These are phyloP conservation scores for Magnaporthiopsis incrustans DNA, from an alignment of 2,329 filamentous ascomycete genomes.

Conservation along the genomic window DNA sequence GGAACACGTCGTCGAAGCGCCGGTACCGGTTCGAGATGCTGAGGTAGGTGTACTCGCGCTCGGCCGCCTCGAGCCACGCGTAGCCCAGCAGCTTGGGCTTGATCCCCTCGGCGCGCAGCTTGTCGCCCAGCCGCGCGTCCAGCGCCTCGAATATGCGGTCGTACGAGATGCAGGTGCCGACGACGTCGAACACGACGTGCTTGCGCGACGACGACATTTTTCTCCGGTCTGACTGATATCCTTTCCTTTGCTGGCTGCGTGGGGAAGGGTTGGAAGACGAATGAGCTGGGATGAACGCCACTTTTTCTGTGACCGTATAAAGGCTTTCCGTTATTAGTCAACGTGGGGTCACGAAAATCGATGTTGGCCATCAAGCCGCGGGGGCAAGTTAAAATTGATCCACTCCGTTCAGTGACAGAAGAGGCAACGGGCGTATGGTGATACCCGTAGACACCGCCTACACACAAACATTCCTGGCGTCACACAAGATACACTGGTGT, in stretches of 20 bases:
- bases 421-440: background rate
- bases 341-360: background rate
- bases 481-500: background rate
- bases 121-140: constrained; percentile 27
- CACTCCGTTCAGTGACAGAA: background rate
- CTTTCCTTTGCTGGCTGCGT: background rate
- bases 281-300: no score
- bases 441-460: background rate
- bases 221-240: no score
- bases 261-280: background rate
- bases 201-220: constrained; percentile 17
- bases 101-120: constrained; percentile 26
- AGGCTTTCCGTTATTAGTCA: background rate
- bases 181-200: constrained; percentile 37
- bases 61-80: constrained; percentile 34
- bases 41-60: constrained; percentile 39
- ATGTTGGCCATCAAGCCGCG: background rate
- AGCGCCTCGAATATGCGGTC: constrained; percentile 31
- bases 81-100: constrained; percentile 31
- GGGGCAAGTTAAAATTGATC: background rate
- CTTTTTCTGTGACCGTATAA: background rate
- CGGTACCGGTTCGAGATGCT: constrained; percentile 31
- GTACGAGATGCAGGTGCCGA: constrained; percentile 37
- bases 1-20: constrained; percentile 30
- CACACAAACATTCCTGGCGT: background rate